Conservation (phyloP, 1,284 basidiomycete genomes). For the Ustilago trichophora region DNA sequence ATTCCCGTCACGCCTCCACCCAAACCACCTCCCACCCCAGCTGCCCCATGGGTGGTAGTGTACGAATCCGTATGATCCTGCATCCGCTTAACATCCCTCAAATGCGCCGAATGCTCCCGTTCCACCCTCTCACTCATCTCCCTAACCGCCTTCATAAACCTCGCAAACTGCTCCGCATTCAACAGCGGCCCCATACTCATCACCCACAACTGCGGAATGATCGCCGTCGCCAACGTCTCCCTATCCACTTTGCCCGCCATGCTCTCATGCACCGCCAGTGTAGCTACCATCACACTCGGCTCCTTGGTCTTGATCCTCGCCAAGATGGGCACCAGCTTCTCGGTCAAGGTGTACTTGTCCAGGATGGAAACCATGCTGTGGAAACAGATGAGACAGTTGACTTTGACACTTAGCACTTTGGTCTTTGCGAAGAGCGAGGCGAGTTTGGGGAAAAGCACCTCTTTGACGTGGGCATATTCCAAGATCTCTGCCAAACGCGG, state of each 20-base stretch:
- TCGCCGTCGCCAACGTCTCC: slow-evolving; percentile 84
- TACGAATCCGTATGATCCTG: slow-evolving; percentile 60
- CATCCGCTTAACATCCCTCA: slow-evolving; percentile 51
- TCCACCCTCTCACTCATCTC: slow-evolving; percentile 78
- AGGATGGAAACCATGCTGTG: slow-evolving; percentile 90
- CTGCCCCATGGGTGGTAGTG: slow-evolving; percentile 2
- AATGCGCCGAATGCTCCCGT: slow-evolving; percentile 74
- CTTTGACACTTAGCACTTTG: slow-evolving; percentile 74
- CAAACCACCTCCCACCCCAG: slow-evolving; percentile 10
- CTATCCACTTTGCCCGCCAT: slow-evolving; percentile 95
- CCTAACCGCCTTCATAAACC: slow-evolving; percentile 67
- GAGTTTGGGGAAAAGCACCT: slow-evolving; percentile 61
- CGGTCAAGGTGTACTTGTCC: slow-evolving; percentile 82
- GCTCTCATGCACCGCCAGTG: slow-evolving; percentile 90
- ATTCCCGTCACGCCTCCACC: slow-evolving; percentile 42
- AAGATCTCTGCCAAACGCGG: slow-evolving; percentile 90
- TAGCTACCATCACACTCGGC: slow-evolving; percentile 73
- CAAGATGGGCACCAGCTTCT: slow-evolving; percentile 91
- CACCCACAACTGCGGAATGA: slow-evolving; percentile 63
- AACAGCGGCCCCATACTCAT: slow-evolving; percentile 70
- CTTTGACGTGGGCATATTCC: slow-evolving; percentile 71
- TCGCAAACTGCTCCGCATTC: slow-evolving; percentile 86
- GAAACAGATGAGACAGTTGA: slow-evolving; percentile 86
- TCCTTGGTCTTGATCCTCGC: slow-evolving; percentile 92
- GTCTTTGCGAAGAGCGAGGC: slow-evolving; percentile 61